Conservation (phyloP, 2,329 filamentous ascomycete species). For the Fusarium oligoseptatum region DNA sequence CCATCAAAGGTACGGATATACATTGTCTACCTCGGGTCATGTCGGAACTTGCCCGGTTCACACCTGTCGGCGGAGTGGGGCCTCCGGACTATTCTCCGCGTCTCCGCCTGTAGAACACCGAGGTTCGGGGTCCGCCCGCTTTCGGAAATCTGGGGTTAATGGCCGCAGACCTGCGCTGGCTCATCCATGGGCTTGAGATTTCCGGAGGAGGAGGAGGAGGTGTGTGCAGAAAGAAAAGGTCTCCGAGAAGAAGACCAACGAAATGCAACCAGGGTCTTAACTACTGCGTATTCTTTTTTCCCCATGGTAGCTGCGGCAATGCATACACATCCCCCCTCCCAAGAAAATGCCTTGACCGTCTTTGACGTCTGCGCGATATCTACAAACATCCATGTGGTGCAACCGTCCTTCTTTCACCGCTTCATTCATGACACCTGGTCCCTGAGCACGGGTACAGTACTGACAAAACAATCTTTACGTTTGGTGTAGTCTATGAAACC, state of each 20-base stretch:
- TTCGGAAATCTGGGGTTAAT: constrained; percentile 34
- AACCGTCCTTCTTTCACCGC: constrained; percentile 27
- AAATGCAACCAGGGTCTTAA: constrained; percentile 30
- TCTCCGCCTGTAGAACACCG: background rate
- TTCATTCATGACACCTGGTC: constrained; percentile 15
- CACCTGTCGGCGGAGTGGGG: background rate
- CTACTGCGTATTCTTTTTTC: background rate
- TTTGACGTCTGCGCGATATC: constrained; percentile 23
- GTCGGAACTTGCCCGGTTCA: constrained; percentile 5
- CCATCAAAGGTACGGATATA: background rate
- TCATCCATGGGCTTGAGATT: background rate
- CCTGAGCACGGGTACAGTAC: background rate
- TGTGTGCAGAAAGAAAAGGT: background rate
- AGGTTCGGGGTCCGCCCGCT: constrained; percentile 4
- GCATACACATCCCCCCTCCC: constrained; percentile 2
- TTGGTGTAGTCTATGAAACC: background rate
- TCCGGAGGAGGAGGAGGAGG: background rate
- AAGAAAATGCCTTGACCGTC: constrained; percentile 28
- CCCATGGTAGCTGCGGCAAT: constrained; percentile 13
- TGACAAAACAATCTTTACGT: background rate
- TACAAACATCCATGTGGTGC: background rate
- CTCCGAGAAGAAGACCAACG: background rate
- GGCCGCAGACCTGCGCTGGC: constrained; percentile 20
- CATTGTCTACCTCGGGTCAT: background rate
- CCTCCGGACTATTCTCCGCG: background rate